Percentiles rank a stretch among this genome's conserved stretches.
phyloP scores from a whole-genome alignment of 108 stramenopile genomes.

The Nannochloropsis salina region DNA sequence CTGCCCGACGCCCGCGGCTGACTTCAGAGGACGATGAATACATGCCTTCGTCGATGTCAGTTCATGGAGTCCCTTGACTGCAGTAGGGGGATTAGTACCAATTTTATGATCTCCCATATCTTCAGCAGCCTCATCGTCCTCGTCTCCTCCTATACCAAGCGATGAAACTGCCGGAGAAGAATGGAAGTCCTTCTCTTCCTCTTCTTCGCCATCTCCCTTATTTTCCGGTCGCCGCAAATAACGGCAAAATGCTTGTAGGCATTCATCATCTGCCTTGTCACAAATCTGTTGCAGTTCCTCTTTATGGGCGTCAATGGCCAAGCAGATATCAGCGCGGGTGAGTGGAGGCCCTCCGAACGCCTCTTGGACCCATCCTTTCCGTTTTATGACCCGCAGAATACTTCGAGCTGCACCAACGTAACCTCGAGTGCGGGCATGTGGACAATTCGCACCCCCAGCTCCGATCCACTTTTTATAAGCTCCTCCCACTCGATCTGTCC shows the following conservation, averaged over 20 bases:
- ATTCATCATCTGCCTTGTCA: conserved; percentile 16
- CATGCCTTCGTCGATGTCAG: too few relatives aligned
- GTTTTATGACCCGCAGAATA: not conserved
- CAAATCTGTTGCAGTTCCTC: conserved; percentile 11
- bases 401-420: not conserved
- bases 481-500: conserved; percentile 3
- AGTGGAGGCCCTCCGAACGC: not conserved
- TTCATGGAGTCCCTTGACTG: too few relatives aligned
- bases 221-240: not conserved
- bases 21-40: too few relatives aligned
- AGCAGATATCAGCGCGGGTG: not conserved
- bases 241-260: not conserved
- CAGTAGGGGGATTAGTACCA: too few relatives aligned
- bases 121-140: conserved; percentile 1
- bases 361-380: not conserved
- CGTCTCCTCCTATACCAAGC: not conserved
- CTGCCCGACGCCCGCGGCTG: too few relatives aligned
- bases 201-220: not conserved
- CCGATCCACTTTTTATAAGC: conserved; percentile 11
- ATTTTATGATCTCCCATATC: not conserved
- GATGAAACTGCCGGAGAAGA: not conserved
- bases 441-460: not conserved
- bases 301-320: not conserved
- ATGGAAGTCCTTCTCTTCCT: not conserved
- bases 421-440: not conserved